Conservation (phyloP, 202 grass and related monocot species). For the Saccharum hybrid region DNA sequence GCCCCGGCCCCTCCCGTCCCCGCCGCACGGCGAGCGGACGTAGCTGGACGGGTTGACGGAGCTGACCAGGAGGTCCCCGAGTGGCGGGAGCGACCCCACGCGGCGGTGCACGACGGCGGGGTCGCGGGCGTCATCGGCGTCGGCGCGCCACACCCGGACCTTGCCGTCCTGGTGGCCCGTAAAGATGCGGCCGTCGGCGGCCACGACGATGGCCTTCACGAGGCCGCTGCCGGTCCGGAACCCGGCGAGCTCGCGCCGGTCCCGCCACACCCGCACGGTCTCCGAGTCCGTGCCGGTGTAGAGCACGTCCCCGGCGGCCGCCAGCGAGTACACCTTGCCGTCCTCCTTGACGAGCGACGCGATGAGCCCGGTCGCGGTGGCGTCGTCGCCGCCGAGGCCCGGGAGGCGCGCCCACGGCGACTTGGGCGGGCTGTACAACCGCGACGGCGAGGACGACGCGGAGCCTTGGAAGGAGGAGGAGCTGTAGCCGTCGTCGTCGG, state of each 20-base stretch:
- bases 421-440: slow-evolving; percentile 18
- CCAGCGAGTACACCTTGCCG: slow-evolving; percentile 81
- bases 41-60: slow-evolving; percentile 79
- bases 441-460: slow-evolving; percentile 38
- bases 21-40: slow-evolving; percentile 24
- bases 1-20: too few relatives aligned
- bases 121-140: not conserved
- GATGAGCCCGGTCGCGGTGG: slow-evolving; percentile 38
- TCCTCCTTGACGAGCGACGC: slow-evolving; percentile 75
- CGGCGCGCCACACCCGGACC: slow-evolving; percentile 70
- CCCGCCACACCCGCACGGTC: slow-evolving; percentile 75
- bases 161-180: slow-evolving; percentile 94
- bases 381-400: slow-evolving; percentile 17
- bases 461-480: slow-evolving; percentile 29
- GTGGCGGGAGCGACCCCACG: slow-evolving; percentile 61
- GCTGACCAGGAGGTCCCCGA: slow-evolving; percentile 58
- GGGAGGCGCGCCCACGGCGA: slow-evolving; percentile 64
- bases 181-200: slow-evolving; percentile 55
- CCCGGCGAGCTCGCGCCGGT: slow-evolving; percentile 52
- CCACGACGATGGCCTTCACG: slow-evolving; percentile 80
- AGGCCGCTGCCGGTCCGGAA: slow-evolving; percentile 73
- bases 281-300: slow-evolving; percentile 83
- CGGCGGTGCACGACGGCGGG: slow-evolving; percentile 48
- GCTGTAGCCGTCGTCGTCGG: slow-evolving; percentile 50
- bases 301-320: slow-evolving; percentile 54